Base-by-base conservation (phyloP, 2,329 filamentous ascomycete species). In the Ophiostoma himal-ulmi region DNA sequence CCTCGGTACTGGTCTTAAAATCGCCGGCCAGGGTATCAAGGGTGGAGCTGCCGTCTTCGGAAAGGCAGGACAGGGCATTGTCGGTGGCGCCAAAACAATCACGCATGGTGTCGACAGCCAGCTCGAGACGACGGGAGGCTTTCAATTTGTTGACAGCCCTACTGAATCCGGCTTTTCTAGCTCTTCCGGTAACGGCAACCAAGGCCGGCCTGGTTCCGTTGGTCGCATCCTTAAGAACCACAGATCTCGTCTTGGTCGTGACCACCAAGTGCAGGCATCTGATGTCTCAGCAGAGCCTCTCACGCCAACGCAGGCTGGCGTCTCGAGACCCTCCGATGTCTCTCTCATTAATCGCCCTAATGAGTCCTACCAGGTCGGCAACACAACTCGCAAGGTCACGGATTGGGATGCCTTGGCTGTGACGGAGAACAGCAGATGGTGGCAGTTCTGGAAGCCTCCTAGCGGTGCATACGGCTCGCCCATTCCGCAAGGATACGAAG, bases 371-470 rank as follows among this genome's bases (percentile, higher is more conserved):
- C 30, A 22, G 3, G 57, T 79, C 44, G 81, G 81, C 17, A 88
- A 87, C 74, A 87, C 85, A 0, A 84, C 84, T 5, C 83, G 86
- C 65, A 84, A 82, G 72, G 75, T 82, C 7, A 79, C 78, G 3
- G 82, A 86, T 67, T 75, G 83, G 54, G 81, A 85, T 3, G 82
- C 84, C 13, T 83, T 86, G 78, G 82, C 83, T 69, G 76, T 79
- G 68, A 80, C 79, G 5, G 81, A 83, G 11, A 79, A 81, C 36
- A 78, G 80, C 0, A 80, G 78, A 57, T 89, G 87, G 81, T 89
- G 85, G 80, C 79, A 89, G 72, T 89, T 90, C 71, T 90, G 88
- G 88, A 86, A 88, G 74, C 84, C 86, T 0, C 88, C 88, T 0
- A 78, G 83, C 1, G 88, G 88, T 34, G 85, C 84, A 2, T 90